phyloP scores from a whole-genome alignment of 2,329 filamentous ascomycete genomes.

The Dothideomycetes sp. region DNA sequence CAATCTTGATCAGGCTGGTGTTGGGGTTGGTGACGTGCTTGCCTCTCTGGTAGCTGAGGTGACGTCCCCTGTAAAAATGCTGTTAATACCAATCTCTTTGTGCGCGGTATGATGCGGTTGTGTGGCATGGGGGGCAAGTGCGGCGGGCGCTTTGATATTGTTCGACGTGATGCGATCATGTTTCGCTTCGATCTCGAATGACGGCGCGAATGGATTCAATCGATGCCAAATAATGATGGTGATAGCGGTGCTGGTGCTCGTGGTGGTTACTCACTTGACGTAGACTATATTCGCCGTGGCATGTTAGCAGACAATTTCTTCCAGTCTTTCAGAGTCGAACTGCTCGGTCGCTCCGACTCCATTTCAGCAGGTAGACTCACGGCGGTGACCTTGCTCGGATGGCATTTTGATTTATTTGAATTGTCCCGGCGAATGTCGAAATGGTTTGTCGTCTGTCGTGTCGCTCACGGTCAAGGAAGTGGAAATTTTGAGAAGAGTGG shows the following conservation, averaged over 20 bases:
- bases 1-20: conserved; percentile 84
- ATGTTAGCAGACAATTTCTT: conserved; percentile 13
- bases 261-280: conserved; percentile 25
- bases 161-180: background rate
- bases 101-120: background rate
- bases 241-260: conserved; percentile 8
- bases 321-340: background rate
- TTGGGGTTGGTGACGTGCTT: conserved; percentile 85
- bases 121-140: background rate
- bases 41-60: conserved; percentile 95
- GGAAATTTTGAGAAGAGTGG: too few species aligned
- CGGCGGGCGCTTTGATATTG: background rate
- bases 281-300: conserved; percentile 23
- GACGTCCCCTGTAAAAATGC: conserved; percentile 65
- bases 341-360: background rate
- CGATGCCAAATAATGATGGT: background rate
- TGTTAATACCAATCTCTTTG: conserved; percentile 15
- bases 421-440: conserved; percentile 12
- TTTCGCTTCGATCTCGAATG: background rate
- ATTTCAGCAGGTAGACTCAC: conserved; percentile 3
- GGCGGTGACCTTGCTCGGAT: conserved; percentile 14
- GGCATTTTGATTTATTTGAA: conserved; percentile 12
- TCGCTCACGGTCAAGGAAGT: conserved; percentile 4
- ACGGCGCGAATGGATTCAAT: background rate
- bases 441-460: conserved; percentile 10